phyloP scores from a whole-genome alignment of 768 basidiomycete genomes.

The Omphalotus guepiniiformis region DNA sequence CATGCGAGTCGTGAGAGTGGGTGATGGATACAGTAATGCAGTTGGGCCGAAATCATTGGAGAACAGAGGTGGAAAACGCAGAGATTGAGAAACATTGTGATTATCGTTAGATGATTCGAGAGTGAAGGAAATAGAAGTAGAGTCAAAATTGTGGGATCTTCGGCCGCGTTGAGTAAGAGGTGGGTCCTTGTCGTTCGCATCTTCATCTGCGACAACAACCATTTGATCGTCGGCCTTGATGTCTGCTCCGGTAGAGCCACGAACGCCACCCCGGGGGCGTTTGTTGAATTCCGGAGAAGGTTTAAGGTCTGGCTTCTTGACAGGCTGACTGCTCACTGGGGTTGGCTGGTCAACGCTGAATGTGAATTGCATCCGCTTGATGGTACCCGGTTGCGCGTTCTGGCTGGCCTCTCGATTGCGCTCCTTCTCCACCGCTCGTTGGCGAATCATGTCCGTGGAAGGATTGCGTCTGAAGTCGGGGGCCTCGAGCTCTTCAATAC shows the following conservation, averaged over 20 bases:
- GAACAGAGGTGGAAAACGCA: constrained; percentile 74
- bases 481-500: constrained; percentile 80
- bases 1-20: constrained; percentile 62
- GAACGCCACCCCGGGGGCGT: constrained; percentile 28
- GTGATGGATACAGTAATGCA: constrained; percentile 65
- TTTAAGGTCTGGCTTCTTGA: constrained; percentile 63
- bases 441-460: constrained; percentile 76
- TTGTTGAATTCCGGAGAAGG: constrained; percentile 65
- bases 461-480: constrained; percentile 78
- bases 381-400: constrained; percentile 61
- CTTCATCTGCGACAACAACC: constrained; percentile 21
- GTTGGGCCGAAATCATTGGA: constrained; percentile 73
- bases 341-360: constrained; percentile 76
- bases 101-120: constrained; percentile 1
- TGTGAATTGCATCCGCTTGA: constrained; percentile 89
- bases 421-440: constrained; percentile 79
- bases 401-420: constrained; percentile 68
- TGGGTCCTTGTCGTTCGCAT: constrained; percentile 33
- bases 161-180: constrained; percentile 31
- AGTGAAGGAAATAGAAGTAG: neutral
- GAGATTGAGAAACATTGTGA: constrained; percentile 25
- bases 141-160: constrained; percentile 11
- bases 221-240: constrained; percentile 19
- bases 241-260: constrained; percentile 32
- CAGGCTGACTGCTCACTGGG: constrained; percentile 37